Percentiles rank a stretch among this genome's conserved stretches.
Evolutionary conservation across 768 basidiomycete species (phyloP).

Genomic region (Rhizopogon vulgaris): DNA sequence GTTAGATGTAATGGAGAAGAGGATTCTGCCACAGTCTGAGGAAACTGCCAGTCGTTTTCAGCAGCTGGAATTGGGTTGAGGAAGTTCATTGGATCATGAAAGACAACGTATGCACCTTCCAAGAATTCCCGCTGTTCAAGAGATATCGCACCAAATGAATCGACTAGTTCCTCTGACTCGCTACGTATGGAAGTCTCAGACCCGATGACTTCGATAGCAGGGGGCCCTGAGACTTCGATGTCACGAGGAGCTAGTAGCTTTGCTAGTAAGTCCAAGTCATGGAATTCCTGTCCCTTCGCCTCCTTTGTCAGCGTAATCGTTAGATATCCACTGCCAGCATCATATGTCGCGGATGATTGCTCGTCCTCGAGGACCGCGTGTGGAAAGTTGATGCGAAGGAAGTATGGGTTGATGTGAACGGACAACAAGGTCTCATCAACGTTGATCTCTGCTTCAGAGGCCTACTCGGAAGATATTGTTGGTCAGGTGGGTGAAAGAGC

Average conservation of each 20-base stretch:
- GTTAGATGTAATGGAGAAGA: slow-evolving; percentile 33
- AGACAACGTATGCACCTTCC: slow-evolving; percentile 35
- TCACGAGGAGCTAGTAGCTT: slow-evolving; percentile 69
- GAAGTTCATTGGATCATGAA: slow-evolving; percentile 4
- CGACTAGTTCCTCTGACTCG: slow-evolving; percentile 36
- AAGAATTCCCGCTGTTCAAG: slow-evolving; percentile 50
- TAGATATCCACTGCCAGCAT: slow-evolving; percentile 73
- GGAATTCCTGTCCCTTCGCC: slow-evolving; percentile 56
- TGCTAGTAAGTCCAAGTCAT: slow-evolving; percentile 73
- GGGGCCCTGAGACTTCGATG: slow-evolving; percentile 24
- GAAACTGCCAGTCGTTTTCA: slow-evolving; percentile 73
- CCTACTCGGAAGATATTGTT: slow-evolving; percentile 38
- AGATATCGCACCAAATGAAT: slow-evolving; percentile 38
- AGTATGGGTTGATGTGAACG: slow-evolving; percentile 80
- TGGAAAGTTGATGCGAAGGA: slow-evolving; percentile 72
- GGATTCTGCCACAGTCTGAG: slow-evolving; percentile 50
- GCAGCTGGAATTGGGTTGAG: slow-evolving; percentile 43
- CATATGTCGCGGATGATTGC: slow-evolving; percentile 63
- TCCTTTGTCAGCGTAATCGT: slow-evolving; percentile 70
- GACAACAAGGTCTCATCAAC: slow-evolving; percentile 66
- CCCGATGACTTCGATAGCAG: slow-evolving; percentile 55
- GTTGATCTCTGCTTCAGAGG: slow-evolving; percentile 74
- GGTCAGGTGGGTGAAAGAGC: not conserved
- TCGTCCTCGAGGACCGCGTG: slow-evolving; percentile 60
- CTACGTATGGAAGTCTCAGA: slow-evolving; percentile 20